Base-by-base conservation (phyloP, 2,329 filamentous ascomycete species). In the Xylaria sp. region DNA sequence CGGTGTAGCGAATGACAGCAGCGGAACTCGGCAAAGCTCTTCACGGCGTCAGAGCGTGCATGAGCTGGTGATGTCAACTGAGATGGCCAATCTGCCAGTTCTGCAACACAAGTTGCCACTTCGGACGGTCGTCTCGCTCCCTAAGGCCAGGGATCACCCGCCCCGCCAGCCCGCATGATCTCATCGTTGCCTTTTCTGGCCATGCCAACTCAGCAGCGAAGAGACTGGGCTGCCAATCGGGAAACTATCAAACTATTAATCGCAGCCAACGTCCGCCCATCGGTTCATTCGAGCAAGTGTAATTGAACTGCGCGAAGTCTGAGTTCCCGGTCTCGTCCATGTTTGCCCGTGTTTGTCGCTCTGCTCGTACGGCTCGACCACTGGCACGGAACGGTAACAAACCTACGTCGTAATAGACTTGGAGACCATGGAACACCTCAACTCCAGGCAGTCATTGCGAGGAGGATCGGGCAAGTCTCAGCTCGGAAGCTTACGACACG, bases 131-230 rank as follows among this genome's bases (percentile, higher is more conserved):
- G 43, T 29, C 38, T 34, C 9, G 6, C 24, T 6, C 24, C 29
- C 8, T 13, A 11, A 13, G 9, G 29, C 29, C 47, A 47, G 53
- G 55, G 38, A 60, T 56, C 54, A 60, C 57, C 41, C 34, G 45
- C 38, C 44, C n/a, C n/a, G n/a, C n/a, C n/a, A n/a, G n/a, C 57
- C 52, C 56, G 52, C 58, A 61, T 61, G 58, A 61, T 61, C 51
- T 61, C 58, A 61, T 59, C 53, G 52, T 46, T 44, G 46, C 48
- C 48, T 39, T 38, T 34, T 34, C 29, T 50, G 48, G 39, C 38
- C 41, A 22, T 45, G 55, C 50, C 55, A 58, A 49, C 54, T 18
- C 48, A 56, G 39, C 47, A 46, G 6, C 24, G 6, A 26, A 9
- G 6, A 26, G 24, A 9, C 9, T 9, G 24, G 9, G 24, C 5